Conservation (phyloP, 2,329 filamentous ascomycete genomes). For the Huntiella abstrusa region DNA sequence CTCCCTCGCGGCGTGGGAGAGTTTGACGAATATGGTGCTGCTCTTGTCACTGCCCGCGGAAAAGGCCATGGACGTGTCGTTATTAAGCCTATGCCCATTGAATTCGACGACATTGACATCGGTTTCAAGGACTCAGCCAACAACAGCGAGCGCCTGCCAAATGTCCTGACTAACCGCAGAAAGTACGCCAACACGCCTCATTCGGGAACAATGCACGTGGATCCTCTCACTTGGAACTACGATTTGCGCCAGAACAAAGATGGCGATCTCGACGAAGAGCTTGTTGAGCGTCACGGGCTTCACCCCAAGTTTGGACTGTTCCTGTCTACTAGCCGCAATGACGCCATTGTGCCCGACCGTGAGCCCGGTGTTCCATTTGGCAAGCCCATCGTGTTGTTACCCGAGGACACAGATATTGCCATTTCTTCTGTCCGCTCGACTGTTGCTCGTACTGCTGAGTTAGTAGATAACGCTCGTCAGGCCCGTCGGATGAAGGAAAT, state of each 20-base stretch:
- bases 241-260: constrained; percentile 30
- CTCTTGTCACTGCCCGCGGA: constrained; percentile 25
- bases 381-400: constrained; percentile 30
- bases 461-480: constrained; percentile 18
- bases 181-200: constrained; percentile 35
- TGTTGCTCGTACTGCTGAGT: constrained; percentile 19
- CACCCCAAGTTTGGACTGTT: constrained; percentile 37
- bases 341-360: constrained; percentile 17
- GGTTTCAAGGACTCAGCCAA: constrained; percentile 41
- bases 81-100: constrained; percentile 26
- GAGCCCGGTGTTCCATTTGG: constrained; percentile 21
- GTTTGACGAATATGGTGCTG: constrained; percentile 33
- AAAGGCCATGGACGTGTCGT: constrained; percentile 34
- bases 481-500: constrained; percentile 19
- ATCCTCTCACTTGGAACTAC: constrained; percentile 33
- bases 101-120: constrained; percentile 34
- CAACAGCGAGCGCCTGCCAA: constrained; percentile 25
- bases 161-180: constrained; percentile 23
- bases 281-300: constrained; percentile 29
- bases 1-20: constrained; percentile 24
- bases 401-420: constrained; percentile 25
- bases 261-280: constrained; percentile 31
- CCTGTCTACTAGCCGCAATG: constrained; percentile 28
- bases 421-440: constrained; percentile 29
- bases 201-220: constrained; percentile 33